phyloP scores from a whole-genome alignment of 306 rosid species.

The Styphnolobium japonicum region DNA sequence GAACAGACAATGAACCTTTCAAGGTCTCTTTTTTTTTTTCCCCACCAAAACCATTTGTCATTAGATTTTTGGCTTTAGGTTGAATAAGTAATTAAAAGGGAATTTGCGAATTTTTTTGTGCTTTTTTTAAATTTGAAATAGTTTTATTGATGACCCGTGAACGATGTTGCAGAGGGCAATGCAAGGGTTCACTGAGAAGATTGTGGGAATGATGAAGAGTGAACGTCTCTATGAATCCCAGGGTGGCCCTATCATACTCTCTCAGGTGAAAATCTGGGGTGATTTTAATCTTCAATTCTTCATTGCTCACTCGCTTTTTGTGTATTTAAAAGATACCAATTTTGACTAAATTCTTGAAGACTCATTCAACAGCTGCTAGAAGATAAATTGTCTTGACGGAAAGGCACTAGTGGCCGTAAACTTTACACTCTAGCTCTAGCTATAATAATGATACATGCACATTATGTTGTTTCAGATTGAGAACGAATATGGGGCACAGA shows the following conservation, averaged over 20 bases:
- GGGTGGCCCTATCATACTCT: constrained; percentile 98
- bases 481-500: constrained; percentile 90
- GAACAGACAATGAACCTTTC: constrained; percentile 98
- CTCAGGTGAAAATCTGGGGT: constrained; percentile 62
- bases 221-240: constrained; percentile 85
- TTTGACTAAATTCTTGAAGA: not conserved
- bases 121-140: constrained; percentile 5
- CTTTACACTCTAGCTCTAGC: constrained; percentile 18
- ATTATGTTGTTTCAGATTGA: constrained; percentile 64
- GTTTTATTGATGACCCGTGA: constrained; percentile 15
- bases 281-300: not conserved
- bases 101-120: not conserved
- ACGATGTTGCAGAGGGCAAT: constrained; percentile 76
- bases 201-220: constrained; percentile 94
- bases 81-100: not conserved
- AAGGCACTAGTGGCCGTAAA: constrained; percentile 2
- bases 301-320: not conserved
- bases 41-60: not conserved
- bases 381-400: not conserved
- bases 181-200: constrained; percentile 94
- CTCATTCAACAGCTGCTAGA: not conserved
- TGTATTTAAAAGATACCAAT: constrained; percentile 8
- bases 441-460: not conserved
- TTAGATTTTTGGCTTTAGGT: not conserved
- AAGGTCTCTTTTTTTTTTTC: constrained; percentile 54